phyloP scores from a whole-genome alignment of 2,329 filamentous ascomycete species.

The Apiospora hydei region DNA sequence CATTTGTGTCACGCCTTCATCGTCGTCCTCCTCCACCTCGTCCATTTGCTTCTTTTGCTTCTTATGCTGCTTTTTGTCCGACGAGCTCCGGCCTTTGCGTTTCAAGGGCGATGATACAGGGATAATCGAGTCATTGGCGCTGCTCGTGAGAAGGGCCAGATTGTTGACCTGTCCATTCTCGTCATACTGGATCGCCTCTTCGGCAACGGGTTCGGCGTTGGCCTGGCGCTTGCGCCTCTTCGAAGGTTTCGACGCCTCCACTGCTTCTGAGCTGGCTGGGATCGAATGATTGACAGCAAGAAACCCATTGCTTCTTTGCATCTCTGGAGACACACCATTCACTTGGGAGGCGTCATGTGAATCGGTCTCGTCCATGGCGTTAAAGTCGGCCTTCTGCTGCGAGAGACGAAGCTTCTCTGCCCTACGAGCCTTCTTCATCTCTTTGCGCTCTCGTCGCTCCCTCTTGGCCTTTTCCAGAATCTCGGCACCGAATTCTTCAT shows the following conservation, averaged over 20 bases:
- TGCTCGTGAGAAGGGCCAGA: background rate
- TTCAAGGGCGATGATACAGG: conserved; percentile 28
- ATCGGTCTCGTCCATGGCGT: background rate
- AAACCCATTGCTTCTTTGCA: background rate
- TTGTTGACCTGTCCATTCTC: background rate
- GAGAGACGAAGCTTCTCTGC: conserved; percentile 36
- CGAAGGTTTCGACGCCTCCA: conserved; percentile 12
- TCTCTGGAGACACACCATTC: background rate
- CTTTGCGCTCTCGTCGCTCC: conserved; percentile 33
- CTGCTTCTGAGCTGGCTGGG: conserved; percentile 23
- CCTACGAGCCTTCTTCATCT: conserved; percentile 54
- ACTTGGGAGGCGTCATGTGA: background rate
- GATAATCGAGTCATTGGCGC: background rate
- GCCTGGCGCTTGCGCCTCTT: conserved; percentile 34
- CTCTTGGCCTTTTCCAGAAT: conserved; percentile 22
- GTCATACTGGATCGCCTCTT: background rate
- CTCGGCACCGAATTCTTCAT: background rate
- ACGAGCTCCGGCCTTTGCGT: conserved; percentile 30
- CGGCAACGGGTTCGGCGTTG: background rate
- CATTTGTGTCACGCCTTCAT: background rate
- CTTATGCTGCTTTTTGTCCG: conserved; percentile 27
- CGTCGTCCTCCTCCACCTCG: background rate
- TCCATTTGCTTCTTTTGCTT: conserved; percentile 30
- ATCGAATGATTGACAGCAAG: conserved; percentile 23
- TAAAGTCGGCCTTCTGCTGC: conserved; percentile 1